These are phyloP conservation scores for Deinandra increscens DNA, from an alignment of 129 eudicot species.

Conservation along the genomic window DNA sequence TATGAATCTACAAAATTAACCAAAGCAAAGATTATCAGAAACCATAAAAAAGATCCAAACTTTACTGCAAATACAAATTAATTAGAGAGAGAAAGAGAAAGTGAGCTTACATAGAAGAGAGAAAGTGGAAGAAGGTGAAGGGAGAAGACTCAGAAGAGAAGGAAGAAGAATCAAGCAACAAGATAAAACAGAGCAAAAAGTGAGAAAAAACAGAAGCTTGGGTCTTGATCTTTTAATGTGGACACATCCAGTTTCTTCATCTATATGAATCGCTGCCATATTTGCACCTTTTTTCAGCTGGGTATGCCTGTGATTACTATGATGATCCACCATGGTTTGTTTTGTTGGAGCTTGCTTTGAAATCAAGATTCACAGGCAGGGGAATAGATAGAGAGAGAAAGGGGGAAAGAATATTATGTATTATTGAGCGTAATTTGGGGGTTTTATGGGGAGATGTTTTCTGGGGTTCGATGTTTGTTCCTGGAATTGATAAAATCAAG, in stretches of 20 bases:
- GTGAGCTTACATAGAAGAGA: slow-evolving; percentile 50
- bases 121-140: slow-evolving; percentile 41
- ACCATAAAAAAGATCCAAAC: slow-evolving; percentile 6
- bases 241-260: slow-evolving; percentile 46
- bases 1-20: slow-evolving; percentile 63
- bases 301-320: slow-evolving; percentile 23
- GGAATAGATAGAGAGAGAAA: neutral
- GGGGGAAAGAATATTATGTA: neutral
- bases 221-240: slow-evolving; percentile 52
- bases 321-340: slow-evolving; percentile 46
- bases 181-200: slow-evolving; percentile 53
- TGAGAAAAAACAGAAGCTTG: slow-evolving; percentile 43
- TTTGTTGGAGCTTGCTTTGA: neutral
- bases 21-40: slow-evolving; percentile 11
- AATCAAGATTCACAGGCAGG: neutral
- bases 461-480: slow-evolving; percentile 21
- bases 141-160: slow-evolving; percentile 40
- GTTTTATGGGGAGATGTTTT: slow-evolving; percentile 13
- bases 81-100: neutral
- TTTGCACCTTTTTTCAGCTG: slow-evolving; percentile 44
- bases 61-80: neutral
- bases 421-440: neutral
- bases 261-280: slow-evolving; percentile 23
- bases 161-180: slow-evolving; percentile 61
- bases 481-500: neutral